Conservation (phyloP, 2,329 filamentous ascomycete genomes). For the Gnomoniopsis sp. region DNA sequence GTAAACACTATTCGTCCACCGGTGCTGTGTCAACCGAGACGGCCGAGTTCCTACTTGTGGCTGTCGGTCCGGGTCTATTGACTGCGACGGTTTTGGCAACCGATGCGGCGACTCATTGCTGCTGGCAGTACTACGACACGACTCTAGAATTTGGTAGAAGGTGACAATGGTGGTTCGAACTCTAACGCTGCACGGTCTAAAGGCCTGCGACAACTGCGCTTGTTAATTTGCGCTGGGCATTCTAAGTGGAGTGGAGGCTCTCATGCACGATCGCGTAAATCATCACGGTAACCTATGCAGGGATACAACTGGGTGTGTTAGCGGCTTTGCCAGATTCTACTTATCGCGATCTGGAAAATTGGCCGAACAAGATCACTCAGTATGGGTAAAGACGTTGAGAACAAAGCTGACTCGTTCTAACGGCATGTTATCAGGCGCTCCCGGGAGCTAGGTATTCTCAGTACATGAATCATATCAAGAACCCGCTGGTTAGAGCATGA, state of each 20-base stretch:
- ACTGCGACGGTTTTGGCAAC: background rate
- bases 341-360: too few species aligned
- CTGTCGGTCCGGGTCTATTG: background rate
- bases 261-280: too few species aligned
- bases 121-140: background rate
- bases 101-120: too few species aligned
- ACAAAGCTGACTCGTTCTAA: too few species aligned
- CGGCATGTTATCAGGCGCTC: background rate
- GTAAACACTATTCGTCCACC: too few species aligned
- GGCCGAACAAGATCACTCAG: too few species aligned
- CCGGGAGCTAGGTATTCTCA: background rate
- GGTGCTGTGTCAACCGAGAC: background rate
- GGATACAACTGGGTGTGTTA: too few species aligned
- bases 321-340: too few species aligned
- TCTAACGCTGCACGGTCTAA: too few species aligned
- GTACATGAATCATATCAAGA: background rate
- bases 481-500: background rate
- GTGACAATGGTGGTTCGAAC: background rate
- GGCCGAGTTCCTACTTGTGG: background rate
- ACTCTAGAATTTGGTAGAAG: background rate
- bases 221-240: background rate
- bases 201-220: background rate
- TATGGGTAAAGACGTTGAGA: too few species aligned
- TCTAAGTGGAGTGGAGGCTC: too few species aligned
- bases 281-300: too few species aligned